Conservation (phyloP, 2,329 filamentous ascomycete species). For the Fusarium torulosum region DNA sequence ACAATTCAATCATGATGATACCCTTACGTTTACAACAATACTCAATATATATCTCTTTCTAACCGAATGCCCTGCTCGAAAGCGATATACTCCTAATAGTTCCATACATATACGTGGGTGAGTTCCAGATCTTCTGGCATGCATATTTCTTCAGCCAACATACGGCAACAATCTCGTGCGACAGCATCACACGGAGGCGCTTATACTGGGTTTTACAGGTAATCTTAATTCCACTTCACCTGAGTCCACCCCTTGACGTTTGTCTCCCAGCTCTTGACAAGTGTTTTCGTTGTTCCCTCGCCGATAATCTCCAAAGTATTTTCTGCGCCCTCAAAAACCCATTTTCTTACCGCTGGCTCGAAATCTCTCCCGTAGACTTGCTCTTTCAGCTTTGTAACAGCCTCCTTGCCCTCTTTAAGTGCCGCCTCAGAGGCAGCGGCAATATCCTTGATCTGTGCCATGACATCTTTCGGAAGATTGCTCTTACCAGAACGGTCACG, state of each 20-base stretch:
- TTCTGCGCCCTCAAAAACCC: slow-evolving; percentile 48
- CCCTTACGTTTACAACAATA: not conserved
- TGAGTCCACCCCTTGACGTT: slow-evolving; percentile 54
- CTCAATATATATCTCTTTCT: not conserved
- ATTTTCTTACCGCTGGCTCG: slow-evolving; percentile 45
- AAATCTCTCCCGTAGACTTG: slow-evolving; percentile 48
- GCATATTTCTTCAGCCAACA: not conserved
- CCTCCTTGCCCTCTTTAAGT: slow-evolving; percentile 52
- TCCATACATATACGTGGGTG: no score
- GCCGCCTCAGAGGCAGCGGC: slow-evolving; percentile 48
- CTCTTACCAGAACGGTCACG: slow-evolving; percentile 56
- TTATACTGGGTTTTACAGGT: not conserved
- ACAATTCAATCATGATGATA: not conserved
- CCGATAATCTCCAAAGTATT: slow-evolving; percentile 46
- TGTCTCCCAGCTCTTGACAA: slow-evolving; percentile 53
- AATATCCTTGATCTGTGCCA: slow-evolving; percentile 53
- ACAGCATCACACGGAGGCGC: not conserved
- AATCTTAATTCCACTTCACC: slow-evolving; percentile 51
- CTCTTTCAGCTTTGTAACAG: slow-evolving; percentile 49
- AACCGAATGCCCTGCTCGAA: no score
- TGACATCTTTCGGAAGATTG: slow-evolving; percentile 55
- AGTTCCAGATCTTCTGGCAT: not conserved
- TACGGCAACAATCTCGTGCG: not conserved
- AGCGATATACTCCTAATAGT: no score
- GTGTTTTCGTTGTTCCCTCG: slow-evolving; percentile 42